Evolutionary conservation across 2,329 filamentous ascomycete species (phyloP).

Genomic region (Sphaerulina populicola): DNA sequence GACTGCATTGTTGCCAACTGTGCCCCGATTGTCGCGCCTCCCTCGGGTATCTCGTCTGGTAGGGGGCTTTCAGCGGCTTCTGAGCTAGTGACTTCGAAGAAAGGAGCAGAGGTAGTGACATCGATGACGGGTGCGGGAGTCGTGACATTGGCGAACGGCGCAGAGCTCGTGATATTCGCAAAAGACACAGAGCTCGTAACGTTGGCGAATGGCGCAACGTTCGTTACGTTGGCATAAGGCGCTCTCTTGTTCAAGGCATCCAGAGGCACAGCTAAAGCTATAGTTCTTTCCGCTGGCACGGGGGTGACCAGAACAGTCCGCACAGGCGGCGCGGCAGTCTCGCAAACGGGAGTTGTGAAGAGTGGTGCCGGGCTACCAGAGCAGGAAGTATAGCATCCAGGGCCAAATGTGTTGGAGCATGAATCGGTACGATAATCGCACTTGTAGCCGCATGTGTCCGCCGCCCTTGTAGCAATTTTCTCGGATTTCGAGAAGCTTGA

Average conservation of each 20-base stretch:
- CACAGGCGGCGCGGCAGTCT: not conserved
- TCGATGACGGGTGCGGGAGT: too few relatives aligned
- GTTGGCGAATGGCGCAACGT: too few relatives aligned
- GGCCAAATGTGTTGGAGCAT: conserved; percentile 21
- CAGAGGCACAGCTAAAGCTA: conserved; percentile 1
- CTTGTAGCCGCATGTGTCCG: conserved; percentile 12
- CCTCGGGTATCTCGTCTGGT: conserved; percentile 1
- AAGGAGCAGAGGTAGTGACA: too few relatives aligned
- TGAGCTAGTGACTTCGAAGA: not conserved
- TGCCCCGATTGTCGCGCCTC: conserved; percentile 3
- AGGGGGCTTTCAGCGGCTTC: not conserved
- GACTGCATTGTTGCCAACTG: not conserved
- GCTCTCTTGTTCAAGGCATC: conserved; percentile 1
- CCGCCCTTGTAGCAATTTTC: conserved; percentile 1
- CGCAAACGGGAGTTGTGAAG: conserved; percentile 17
- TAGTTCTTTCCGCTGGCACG: not conserved
- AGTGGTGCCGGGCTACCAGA: conserved; percentile 8
- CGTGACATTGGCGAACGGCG: too few relatives aligned
- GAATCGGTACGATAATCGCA: conserved; percentile 17
- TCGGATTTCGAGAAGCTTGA: conserved; percentile 6
- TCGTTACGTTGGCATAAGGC: too few relatives aligned
- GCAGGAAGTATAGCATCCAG: conserved; percentile 19
- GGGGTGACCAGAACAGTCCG: conserved; percentile 3
- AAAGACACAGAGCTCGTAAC: too few relatives aligned
- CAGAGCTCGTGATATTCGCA: too few relatives aligned